phyloP scores from a whole-genome alignment of 2,329 filamentous ascomycete genomes.

The Epichloe hybrida region DNA sequence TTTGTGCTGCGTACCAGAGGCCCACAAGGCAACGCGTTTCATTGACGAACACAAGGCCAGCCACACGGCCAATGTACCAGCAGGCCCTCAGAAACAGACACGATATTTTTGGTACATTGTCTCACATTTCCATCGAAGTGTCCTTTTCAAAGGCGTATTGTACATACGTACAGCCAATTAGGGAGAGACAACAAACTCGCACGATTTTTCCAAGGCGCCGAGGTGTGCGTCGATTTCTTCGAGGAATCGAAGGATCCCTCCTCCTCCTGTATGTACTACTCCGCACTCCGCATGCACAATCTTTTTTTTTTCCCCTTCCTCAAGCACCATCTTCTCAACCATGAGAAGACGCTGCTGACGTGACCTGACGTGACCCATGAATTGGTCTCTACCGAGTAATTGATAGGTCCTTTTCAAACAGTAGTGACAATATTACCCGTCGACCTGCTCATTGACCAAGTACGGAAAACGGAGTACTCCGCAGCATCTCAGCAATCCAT shows the following conservation, averaged over 20 bases:
- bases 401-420: background rate
- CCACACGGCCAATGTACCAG: conserved; percentile 10
- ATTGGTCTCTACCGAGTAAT: too few species aligned
- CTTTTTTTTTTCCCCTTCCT: too few species aligned
- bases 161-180: background rate
- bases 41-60: conserved; percentile 24
- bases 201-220: background rate
- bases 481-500: background rate
- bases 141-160: too few species aligned
- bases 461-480: too few species aligned
- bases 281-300: background rate
- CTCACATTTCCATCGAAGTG: conserved; percentile 2
- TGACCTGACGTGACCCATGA: background rate
- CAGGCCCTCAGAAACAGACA: conserved; percentile 5
- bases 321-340: too few species aligned
- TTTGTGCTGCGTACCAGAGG: background rate
- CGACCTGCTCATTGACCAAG: background rate
- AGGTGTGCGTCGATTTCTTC: too few species aligned
- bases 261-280: background rate
- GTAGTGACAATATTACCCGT: background rate
- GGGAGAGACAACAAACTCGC: background rate
- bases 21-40: conserved; percentile 22
- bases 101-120: conserved; percentile 10
- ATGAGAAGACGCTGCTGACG: background rate
- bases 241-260: too few species aligned